Percentiles rank a stretch among this genome's conserved stretches.
These are phyloP conservation scores for Lycium barbarum DNA, from an alignment of 257 asterid genomes.

Conservation along the genomic window DNA sequence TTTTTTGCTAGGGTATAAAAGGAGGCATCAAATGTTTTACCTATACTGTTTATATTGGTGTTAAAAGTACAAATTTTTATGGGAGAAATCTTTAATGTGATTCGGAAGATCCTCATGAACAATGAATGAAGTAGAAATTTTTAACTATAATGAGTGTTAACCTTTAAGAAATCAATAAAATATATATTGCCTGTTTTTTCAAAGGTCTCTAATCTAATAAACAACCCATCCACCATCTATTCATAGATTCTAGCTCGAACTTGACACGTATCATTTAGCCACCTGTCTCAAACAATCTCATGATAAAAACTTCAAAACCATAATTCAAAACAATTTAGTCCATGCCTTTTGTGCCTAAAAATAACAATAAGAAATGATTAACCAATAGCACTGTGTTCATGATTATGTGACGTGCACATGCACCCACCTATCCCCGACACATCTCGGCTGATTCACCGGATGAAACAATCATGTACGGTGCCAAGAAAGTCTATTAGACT, in stretches of 20 bases:
- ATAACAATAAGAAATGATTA: not conserved
- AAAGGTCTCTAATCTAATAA: not conserved
- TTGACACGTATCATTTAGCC: not conserved
- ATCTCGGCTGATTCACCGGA: not conserved
- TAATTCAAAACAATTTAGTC: not conserved
- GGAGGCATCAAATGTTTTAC: too few species aligned
- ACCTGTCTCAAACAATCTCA: slow-evolving; percentile 14
- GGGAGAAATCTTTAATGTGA: too few species aligned
- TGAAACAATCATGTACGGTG: slow-evolving; percentile 22
- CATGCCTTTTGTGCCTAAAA: not conserved
- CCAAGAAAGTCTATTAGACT: slow-evolving; percentile 15
- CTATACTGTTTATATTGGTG: too few species aligned
- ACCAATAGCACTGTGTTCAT: not conserved
- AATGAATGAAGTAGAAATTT: too few species aligned
- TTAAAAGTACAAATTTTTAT: too few species aligned
- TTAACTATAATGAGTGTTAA: too few species aligned
- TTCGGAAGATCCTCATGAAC: too few species aligned
- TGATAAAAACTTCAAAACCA: slow-evolving; percentile 3
- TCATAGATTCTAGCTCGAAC: slow-evolving; percentile 33
- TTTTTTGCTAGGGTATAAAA: too few species aligned
- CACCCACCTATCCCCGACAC: not conserved
- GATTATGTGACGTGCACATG: not conserved
- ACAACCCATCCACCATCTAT: slow-evolving; percentile 34
- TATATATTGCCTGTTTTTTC: not conserved
- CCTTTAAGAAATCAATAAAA: too few species aligned